phyloP scores from a whole-genome alignment of 2,329 filamentous ascomycete genomes.

The Ploettnerulaceae sp. region DNA sequence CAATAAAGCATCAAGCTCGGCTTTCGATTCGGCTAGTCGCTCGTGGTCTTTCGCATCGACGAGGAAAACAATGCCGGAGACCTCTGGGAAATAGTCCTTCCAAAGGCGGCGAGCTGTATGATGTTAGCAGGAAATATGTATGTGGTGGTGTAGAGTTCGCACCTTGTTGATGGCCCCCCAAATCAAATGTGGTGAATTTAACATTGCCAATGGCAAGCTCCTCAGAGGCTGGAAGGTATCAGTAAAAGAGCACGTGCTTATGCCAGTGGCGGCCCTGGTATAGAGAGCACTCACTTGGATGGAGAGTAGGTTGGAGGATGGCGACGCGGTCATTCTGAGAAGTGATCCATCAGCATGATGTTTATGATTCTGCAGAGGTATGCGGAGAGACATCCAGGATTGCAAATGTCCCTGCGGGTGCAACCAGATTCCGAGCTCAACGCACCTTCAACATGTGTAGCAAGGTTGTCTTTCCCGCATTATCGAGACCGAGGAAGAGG shows the following conservation, averaged over 20 bases:
- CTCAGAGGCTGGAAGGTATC: conserved; percentile 66
- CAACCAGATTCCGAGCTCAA: conserved; percentile 8
- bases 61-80: conserved; percentile 94
- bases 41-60: conserved; percentile 97
- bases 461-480: conserved; percentile 90
- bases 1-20: conserved; percentile 90
- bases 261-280: neutral
- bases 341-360: conserved; percentile 17
- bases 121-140: conserved; percentile 14
- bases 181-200: conserved; percentile 90
- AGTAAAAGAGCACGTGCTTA: conserved; percentile 24
- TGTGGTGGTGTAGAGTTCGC: conserved; percentile 27
- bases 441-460: conserved; percentile 92
- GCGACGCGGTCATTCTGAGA: conserved; percentile 83
- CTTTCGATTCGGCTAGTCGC: conserved; percentile 90
- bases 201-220: conserved; percentile 90
- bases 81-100: conserved; percentile 97
- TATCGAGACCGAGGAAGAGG: conserved; percentile 87
- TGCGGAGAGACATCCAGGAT: conserved; percentile 4
- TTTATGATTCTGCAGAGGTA: conserved; percentile 3
- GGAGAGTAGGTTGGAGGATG: conserved; percentile 82
- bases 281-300: conserved; percentile 61
- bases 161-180: conserved; percentile 92
- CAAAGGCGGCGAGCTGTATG: conserved; percentile 76
- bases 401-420: neutral